Evolutionary conservation across 2,329 filamentous ascomycete species (phyloP).

Genomic region (Phialophora verrucosa): DNA sequence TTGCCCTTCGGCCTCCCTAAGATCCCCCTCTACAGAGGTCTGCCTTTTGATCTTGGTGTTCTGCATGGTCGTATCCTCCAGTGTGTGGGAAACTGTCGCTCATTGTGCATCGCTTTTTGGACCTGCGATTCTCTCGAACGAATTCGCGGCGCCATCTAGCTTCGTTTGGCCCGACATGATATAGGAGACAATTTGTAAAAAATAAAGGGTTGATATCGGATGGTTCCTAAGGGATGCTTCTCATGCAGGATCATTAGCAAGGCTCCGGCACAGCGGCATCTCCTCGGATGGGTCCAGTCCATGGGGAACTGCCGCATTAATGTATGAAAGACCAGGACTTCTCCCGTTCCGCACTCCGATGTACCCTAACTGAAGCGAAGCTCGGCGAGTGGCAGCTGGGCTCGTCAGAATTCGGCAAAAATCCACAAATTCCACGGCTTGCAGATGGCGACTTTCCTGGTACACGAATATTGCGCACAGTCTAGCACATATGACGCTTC

Average conservation of each 20-base stretch:
- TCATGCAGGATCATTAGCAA: not conserved
- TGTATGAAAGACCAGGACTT: not conserved
- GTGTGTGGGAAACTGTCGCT: not conserved
- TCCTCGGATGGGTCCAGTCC: not conserved
- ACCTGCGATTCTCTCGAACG: not conserved
- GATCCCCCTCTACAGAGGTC: not conserved
- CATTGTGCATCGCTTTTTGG: not conserved
- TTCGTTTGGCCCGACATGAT: not conserved
- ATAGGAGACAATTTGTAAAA: not conserved
- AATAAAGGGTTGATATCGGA: not conserved
- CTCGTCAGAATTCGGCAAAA: not conserved
- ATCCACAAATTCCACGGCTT: not conserved
- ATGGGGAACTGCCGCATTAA: not conserved
- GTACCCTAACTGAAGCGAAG: not conserved
- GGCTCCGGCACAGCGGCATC: not conserved
- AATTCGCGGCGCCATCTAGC: not conserved
- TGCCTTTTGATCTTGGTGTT: slow-evolving; percentile 3
- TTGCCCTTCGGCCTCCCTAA: not conserved
- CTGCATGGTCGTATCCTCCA: not conserved
- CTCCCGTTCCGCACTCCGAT: not conserved
- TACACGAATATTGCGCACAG: too few relatives aligned
- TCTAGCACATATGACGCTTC: too few relatives aligned
- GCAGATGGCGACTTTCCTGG: too few relatives aligned
- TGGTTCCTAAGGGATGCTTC: not conserved
- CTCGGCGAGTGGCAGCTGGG: not conserved